Evolutionary conservation across 257 asterid species (phyloP).

Genomic region (Fraxinus americana): DNA sequence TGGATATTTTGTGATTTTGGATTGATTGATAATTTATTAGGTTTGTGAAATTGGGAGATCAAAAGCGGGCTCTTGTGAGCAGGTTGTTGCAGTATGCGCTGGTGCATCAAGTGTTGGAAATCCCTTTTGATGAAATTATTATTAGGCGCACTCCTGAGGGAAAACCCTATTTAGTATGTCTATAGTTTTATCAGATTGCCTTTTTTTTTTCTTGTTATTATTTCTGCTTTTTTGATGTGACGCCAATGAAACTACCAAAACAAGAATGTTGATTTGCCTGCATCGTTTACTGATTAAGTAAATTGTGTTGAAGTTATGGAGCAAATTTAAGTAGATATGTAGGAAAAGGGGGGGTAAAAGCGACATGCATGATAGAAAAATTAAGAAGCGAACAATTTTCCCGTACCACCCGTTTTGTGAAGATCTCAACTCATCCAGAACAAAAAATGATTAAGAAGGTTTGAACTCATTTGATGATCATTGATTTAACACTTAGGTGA

Average conservation of each 20-base stretch:
- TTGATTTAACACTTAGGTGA: background rate
- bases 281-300: background rate
- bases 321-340: background rate
- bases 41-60: conserved; percentile 70
- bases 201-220: background rate
- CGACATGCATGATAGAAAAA: background rate
- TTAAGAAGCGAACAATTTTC: background rate
- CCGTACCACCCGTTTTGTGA: background rate
- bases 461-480: background rate
- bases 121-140: conserved; percentile 55
- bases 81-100: conserved; percentile 75
- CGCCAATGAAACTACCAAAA: background rate
- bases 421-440: background rate
- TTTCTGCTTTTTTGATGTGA: background rate
- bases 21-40: conserved; percentile 35
- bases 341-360: background rate
- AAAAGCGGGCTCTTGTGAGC: conserved; percentile 72
- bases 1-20: conserved; percentile 12
- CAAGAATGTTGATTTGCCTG: background rate
- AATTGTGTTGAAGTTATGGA: background rate
- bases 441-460: background rate
- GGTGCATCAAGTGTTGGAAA: conserved; percentile 57
- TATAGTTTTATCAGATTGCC: background rate
- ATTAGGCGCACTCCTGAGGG: conserved; percentile 69
- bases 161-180: conserved; percentile 68